Base-by-base conservation (phyloP, 345 rosid species). In the Microcos paniculata region DNA sequence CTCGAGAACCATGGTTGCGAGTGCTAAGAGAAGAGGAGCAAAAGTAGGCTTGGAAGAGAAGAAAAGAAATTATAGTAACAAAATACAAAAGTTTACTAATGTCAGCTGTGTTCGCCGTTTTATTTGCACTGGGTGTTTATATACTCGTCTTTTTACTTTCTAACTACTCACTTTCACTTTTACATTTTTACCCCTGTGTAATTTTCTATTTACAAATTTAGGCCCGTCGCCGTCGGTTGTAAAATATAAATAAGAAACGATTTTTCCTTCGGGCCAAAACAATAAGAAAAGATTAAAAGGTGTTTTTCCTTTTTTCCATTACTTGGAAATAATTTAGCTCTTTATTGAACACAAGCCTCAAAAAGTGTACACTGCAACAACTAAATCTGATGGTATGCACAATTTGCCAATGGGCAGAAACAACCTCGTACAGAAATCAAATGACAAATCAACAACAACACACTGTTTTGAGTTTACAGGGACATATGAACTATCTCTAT, bases 1-100 rank as follows among this genome's bases (percentile, higher is more conserved):
- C 95, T 89, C 95, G 74, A 91, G 95, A 81, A 91, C 93, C 93
- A 91, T 91, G 12, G 82, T 78, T 78, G 71, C 59, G 2, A 52
- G 11, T 5, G 59, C 45, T 43, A 30, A 30, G 43, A 18, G 26
- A 19, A 10, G 11, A 19, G 12, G 26, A 24, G 58, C 2, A 13
- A 8, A 13, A 73, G 66, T 33, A 77, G 57, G 43, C 77, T 53
- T 58, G 62, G 42, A 35, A 19, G 8, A 12, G 52, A 18, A 77
- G 83, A 71, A 72, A 70, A 72, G 62, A 15, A 55, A 16, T 73
- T 69, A 59, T 40, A 26, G 71, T 80, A 76, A 81, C 51, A 61
- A 48, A 61, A 28, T 1, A 8, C 46, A 11, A 49, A 14, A 24
- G 3, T 45, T 67, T 24, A 6, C n/a, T 23, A 8, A n/a, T n/a